A percentile compares a stretch with the other conserved stretches of the same genome.
These are phyloP conservation scores for Dryas alaskensis DNA, from an alignment of 306 rosid species.

Conservation along the genomic window DNA sequence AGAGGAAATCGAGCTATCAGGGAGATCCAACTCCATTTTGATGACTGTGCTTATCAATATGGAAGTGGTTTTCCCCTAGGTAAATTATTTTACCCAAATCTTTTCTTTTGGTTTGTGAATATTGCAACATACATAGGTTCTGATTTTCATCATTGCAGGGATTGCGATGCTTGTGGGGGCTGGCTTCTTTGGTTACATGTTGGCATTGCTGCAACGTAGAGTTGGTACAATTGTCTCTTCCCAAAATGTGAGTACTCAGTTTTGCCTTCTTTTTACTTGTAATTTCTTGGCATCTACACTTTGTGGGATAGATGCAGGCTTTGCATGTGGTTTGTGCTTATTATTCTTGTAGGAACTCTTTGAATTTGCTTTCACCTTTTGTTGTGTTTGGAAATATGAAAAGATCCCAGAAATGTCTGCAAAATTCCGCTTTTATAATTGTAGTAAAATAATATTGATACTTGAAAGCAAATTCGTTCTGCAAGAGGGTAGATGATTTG, in stretches of 20 bases:
- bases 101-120: slow-evolving; percentile 13
- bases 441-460: slow-evolving; percentile 5
- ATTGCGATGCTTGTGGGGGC: slow-evolving; percentile 74
- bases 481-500: not conserved
- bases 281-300: slow-evolving; percentile 22
- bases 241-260: slow-evolving; percentile 54
- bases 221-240: slow-evolving; percentile 64
- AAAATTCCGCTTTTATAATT: slow-evolving; percentile 1
- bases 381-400: slow-evolving; percentile 10
- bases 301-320: not conserved
- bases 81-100: slow-evolving; percentile 30
- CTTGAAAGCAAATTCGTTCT: slow-evolving; percentile 1
- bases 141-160: slow-evolving; percentile 46
- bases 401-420: slow-evolving; percentile 13
- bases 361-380: not conserved
- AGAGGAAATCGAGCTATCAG: slow-evolving; percentile 81
- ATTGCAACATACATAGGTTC: slow-evolving; percentile 18
- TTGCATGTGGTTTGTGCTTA: not conserved
- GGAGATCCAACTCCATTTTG: slow-evolving; percentile 89
- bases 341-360: not conserved
- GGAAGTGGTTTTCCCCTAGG: slow-evolving; percentile 89
- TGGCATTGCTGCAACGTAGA: slow-evolving; percentile 80
- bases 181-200: slow-evolving; percentile 89
- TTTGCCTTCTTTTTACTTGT: slow-evolving; percentile 14
- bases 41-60: slow-evolving; percentile 90